Evolutionary conservation across 2,329 filamentous ascomycete genomes (phyloP), one percentile per base, ranked within the genome.

Genomic region (Curvularia eragrostidis): DNA sequence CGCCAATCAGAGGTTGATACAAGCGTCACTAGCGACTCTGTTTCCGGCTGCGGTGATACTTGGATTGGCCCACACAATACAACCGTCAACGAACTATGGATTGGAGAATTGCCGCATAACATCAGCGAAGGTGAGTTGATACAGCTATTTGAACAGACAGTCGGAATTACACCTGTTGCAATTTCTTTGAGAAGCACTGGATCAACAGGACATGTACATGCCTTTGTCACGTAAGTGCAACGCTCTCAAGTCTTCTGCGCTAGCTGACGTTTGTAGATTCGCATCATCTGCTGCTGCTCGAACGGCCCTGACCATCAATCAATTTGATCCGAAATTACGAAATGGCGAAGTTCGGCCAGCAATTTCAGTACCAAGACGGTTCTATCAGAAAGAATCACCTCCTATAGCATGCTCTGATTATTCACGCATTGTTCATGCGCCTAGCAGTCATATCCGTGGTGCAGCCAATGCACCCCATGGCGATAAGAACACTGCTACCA

Each of bases 61-160:
- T 75, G 68, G 66, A 76, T 77, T 38, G 74, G 71, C 2, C 69
- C 69, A 5, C 56, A 65, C 5, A 74, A 74, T 42, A 38, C 62
- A 13, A 62, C 48, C 9, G 72, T 76, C 15, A 68, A 47, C 5
- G 63, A 69, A 28, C 65, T 77, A 6, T 71, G 64, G 48, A 59
- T 76, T 12, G 59, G 57, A 21, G 64, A 68, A 18, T 28, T 76
- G 8, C 69, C 68, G 7, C 48, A 54, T 7, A 53, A 67, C 41
- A 42, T 63, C 19, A 43, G 49, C 9, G 51, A 52, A 12, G 26
- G 47, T 3, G 66, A 70, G 41, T 5, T 75, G 13, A 15, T 48
- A 3, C 18, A 46, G 15, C 34, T 71, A 32, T 74, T 75, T 50
- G 43, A 63, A 15, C 36, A 64, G 12, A 42, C 38, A 2, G 41